phyloP scores from a whole-genome alignment of 345 rosid species.

The Corymbia maculata region DNA sequence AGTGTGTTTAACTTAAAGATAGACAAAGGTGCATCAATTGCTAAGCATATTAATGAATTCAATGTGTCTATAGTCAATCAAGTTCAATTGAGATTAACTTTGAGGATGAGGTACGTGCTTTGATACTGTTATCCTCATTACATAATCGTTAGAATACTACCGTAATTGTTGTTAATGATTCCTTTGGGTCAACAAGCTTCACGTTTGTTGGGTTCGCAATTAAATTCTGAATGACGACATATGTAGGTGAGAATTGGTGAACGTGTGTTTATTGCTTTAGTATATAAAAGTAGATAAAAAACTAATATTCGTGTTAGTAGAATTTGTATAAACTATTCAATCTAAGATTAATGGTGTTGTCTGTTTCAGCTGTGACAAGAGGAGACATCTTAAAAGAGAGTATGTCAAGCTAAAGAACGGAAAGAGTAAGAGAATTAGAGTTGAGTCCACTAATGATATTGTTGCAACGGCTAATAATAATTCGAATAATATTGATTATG shows the following conservation, averaged over 20 bases:
- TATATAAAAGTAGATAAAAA: too few relatives aligned
- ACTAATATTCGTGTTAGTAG: not conserved
- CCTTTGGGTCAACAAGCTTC: not conserved
- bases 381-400: not conserved
- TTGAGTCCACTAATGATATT: not conserved
- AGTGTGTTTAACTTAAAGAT: not conserved
- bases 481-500: not conserved
- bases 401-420: not conserved
- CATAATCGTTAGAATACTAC: too few relatives aligned
- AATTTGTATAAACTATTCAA: too few relatives aligned
- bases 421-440: not conserved
- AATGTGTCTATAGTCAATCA: too few relatives aligned
- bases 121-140: too few relatives aligned
- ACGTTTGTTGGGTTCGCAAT: too few relatives aligned
- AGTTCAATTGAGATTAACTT: not conserved
- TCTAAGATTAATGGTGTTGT: not conserved
- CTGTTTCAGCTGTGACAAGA: not conserved
- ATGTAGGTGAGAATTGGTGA: fast-evolving
- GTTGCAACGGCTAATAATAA: too few relatives aligned
- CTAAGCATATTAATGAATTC: too few relatives aligned
- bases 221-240: too few relatives aligned
- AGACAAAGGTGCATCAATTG: not conserved
- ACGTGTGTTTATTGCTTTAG: not conserved
- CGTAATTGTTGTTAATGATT: too few relatives aligned
- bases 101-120: too few relatives aligned